These are phyloP conservation scores for Dichotomopilus funicola DNA, from an alignment of 2,329 filamentous ascomycete genomes.

Conservation along the genomic window DNA sequence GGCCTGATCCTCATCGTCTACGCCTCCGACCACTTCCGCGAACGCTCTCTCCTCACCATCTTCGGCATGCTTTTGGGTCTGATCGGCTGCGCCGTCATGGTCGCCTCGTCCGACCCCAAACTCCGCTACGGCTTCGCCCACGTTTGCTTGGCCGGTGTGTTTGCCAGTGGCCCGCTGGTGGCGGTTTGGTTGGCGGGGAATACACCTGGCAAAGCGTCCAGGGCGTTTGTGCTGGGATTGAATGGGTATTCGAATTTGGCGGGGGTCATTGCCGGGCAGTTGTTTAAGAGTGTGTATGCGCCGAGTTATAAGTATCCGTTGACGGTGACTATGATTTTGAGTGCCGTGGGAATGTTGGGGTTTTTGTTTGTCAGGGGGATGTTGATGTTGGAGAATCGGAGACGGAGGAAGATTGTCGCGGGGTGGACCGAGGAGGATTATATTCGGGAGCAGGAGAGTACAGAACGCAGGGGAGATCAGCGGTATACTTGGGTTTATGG, in stretches of 20 bases:
- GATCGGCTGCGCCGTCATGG: constrained; percentile 4
- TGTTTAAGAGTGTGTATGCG: constrained; percentile 1
- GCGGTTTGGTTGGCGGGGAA: constrained; percentile 4
- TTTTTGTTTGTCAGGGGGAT: not conserved
- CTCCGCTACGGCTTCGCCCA: constrained; percentile 1
- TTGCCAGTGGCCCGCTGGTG: constrained; percentile 1
- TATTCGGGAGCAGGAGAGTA: not conserved
- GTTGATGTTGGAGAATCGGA: not conserved
- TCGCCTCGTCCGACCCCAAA: not conserved
- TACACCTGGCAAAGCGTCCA: not conserved
- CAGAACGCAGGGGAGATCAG: not conserved
- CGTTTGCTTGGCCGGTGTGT: constrained; percentile 1
- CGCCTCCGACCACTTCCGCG: constrained; percentile 1
- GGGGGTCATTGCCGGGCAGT: constrained; percentile 2
- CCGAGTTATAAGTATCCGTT: not conserved
- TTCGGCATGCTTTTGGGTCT: constrained; percentile 3
- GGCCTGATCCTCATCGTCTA: constrained; percentile 1
- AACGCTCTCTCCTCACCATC: constrained; percentile 1
- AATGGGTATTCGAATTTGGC: constrained; percentile 4
- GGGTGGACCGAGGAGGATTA: not conserved
- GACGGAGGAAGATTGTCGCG: not conserved
- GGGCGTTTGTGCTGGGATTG: not conserved
- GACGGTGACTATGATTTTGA: constrained; percentile 1
- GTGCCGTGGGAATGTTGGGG: not conserved
- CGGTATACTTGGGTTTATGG: constrained; percentile 2